Evolutionary conservation across 2,329 filamentous ascomycete genomes (phyloP).

Genomic region (Neoscytalidium dimidiatum): DNA sequence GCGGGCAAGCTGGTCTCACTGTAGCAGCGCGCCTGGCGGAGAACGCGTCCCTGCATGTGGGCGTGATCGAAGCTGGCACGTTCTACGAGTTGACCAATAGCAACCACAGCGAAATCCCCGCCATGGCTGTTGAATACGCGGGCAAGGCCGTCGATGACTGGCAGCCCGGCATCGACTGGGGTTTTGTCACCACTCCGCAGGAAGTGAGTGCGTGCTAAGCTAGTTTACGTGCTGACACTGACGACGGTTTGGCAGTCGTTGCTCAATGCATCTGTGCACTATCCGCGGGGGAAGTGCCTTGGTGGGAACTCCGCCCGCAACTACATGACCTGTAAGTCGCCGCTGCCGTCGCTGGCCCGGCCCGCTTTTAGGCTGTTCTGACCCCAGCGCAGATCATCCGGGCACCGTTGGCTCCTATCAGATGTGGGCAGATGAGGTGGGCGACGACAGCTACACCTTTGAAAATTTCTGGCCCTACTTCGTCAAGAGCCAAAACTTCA

Average conservation of each 20-base stretch:
- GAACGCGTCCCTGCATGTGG: conserved; percentile 5
- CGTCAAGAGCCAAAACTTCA: conserved; percentile 31
- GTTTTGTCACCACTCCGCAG: conserved; percentile 27
- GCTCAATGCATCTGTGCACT: conserved; percentile 21
- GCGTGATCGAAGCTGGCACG: conserved; percentile 18
- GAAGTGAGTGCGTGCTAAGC: conserved; percentile 16
- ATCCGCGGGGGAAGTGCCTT: conserved; percentile 28
- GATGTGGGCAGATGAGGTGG: conserved; percentile 32
- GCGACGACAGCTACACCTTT: conserved; percentile 33
- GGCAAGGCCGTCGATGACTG: conserved; percentile 23
- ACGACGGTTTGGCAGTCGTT: not conserved
- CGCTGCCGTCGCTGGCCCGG: no score
- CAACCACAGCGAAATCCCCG: conserved; percentile 27
- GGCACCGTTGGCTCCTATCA: conserved; percentile 19
- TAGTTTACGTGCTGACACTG: not conserved
- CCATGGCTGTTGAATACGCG: conserved; percentile 21
- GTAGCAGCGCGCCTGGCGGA: conserved; percentile 10
- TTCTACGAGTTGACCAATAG: conserved; percentile 28
- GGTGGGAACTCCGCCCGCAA: conserved; percentile 23
- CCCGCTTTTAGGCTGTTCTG: no score
- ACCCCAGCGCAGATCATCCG: no score
- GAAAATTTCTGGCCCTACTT: conserved; percentile 33
- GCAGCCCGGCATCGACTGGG: conserved; percentile 31
- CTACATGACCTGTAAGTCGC: conserved; percentile 28
- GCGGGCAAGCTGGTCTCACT: conserved; percentile 12